Conservation (phyloP, 176 grass and related monocot genomes). For the Chloris gayana region DNA sequence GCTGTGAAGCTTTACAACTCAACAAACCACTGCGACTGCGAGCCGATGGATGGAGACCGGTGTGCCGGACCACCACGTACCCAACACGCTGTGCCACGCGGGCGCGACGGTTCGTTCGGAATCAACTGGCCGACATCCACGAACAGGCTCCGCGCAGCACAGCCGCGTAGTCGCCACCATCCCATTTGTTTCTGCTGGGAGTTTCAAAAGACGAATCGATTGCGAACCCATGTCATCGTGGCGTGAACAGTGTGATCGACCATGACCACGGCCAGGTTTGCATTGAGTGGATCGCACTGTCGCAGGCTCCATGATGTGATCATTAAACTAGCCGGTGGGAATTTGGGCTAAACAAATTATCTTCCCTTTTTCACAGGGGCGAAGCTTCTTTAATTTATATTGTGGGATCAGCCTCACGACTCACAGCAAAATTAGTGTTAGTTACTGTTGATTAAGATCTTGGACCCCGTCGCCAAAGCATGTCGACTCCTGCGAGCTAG, state of each 20-base stretch:
- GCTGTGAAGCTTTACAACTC: background rate
- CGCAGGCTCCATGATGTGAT: background rate
- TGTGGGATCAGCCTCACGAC: no score
- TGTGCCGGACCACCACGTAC: background rate
- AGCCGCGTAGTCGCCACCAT: constrained; percentile 30
- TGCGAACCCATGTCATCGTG: background rate
- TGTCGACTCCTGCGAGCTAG: no score
- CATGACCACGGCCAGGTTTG: background rate
- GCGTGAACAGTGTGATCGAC: background rate
- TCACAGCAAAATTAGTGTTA: no score
- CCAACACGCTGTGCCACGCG: background rate
- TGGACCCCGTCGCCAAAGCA: no score
- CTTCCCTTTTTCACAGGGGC: no score
- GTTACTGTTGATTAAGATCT: no score
- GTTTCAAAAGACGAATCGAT: constrained; percentile 30
- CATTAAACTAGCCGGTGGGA: background rate
- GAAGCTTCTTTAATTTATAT: no score
- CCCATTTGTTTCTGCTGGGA: background rate
- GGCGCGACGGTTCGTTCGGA: constrained; percentile 10
- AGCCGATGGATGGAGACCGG: background rate
- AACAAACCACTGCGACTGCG: background rate
- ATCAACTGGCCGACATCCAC: constrained; percentile 42
- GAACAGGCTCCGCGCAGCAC: background rate
- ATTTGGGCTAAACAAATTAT: background rate
- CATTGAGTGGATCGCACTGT: constrained; percentile 8